phyloP scores from a whole-genome alignment of 345 rosid species.

The Draba incana region DNA sequence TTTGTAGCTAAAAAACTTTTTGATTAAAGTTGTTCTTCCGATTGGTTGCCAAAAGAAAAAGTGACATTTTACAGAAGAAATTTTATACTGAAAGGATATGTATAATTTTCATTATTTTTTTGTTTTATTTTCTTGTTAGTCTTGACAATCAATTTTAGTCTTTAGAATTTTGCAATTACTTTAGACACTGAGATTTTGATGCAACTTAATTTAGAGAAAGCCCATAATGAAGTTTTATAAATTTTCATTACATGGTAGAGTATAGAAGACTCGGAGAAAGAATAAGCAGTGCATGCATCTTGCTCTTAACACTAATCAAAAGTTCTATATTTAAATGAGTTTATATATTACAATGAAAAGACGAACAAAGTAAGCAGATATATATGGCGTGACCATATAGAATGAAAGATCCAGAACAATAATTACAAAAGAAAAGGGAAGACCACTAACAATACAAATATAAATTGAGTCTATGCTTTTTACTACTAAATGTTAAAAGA shows the following conservation, averaged over 20 bases:
- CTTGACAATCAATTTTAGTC: neutral
- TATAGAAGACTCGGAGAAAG: neutral
- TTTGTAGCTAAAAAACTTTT: no score
- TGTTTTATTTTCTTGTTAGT: neutral
- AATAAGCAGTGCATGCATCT: conserved; percentile 39
- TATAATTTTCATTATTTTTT: neutral
- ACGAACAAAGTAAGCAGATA: conserved; percentile 12
- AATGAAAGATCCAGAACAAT: conserved; percentile 37
- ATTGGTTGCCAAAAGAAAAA: no score
- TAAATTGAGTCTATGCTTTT: conserved; percentile 1
- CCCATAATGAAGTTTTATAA: neutral
- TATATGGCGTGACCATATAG: conserved; percentile 23
- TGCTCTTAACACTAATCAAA: conserved; percentile 13
- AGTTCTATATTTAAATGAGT: neutral
- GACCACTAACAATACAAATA: conserved; percentile 14
- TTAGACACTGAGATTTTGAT: conserved; percentile 6
- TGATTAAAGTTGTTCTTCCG: no score
- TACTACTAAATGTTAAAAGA: neutral
- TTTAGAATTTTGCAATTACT: neutral
- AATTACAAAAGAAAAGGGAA: conserved; percentile 31
- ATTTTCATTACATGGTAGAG: conserved; percentile 3
- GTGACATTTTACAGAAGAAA: no score
- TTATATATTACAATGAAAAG: conserved; percentile 20
- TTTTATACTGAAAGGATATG: neutral
- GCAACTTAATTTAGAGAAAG: conserved; percentile 7